These are phyloP conservation scores for Globisporangium irregulare DNA, from an alignment of 352 stramenopile species.

Conservation along the genomic window DNA sequence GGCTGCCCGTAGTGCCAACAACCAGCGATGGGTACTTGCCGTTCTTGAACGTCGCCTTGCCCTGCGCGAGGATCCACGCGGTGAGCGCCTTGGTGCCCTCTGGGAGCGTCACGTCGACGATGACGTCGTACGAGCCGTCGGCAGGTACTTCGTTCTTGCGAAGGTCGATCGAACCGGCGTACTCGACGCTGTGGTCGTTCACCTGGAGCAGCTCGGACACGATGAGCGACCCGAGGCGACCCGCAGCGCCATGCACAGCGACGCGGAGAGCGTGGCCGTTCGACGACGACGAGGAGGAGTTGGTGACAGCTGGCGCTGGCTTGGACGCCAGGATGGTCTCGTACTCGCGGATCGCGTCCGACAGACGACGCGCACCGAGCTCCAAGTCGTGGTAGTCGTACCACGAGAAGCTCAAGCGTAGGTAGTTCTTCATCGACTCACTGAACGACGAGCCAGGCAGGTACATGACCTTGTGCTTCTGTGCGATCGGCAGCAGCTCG, in stretches of 20 bases:
- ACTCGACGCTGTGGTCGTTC: conserved; percentile 43
- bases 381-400: conserved; percentile 81
- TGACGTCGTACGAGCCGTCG: conserved; percentile 50
- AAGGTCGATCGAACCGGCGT: conserved; percentile 56
- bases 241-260: conserved; percentile 66
- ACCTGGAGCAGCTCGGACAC: conserved; percentile 56
- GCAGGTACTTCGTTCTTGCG: conserved; percentile 41
- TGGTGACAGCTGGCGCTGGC: conserved; percentile 20
- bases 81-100: conserved; percentile 68
- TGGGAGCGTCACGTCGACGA: conserved; percentile 79
- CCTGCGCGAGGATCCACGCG: conserved; percentile 49
- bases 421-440: conserved; percentile 85
- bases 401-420: conserved; percentile 86
- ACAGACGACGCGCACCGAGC: conserved; percentile 68
- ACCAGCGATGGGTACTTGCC: conserved; percentile 71
- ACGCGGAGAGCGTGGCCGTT: conserved; percentile 43
- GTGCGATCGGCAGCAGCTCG: conserved; percentile 68
- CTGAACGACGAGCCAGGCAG: conserved; percentile 81
- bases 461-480: conserved; percentile 89
- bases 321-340: conserved; percentile 35
- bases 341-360: conserved; percentile 69
- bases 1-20: conserved; percentile 65
- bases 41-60: conserved; percentile 55
- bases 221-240: conserved; percentile 72
- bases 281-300: conserved; percentile 5